These are phyloP conservation scores for Leccinum subatratum DNA, from an alignment of 1,284 basidiomycete species.

Conservation along the genomic window DNA sequence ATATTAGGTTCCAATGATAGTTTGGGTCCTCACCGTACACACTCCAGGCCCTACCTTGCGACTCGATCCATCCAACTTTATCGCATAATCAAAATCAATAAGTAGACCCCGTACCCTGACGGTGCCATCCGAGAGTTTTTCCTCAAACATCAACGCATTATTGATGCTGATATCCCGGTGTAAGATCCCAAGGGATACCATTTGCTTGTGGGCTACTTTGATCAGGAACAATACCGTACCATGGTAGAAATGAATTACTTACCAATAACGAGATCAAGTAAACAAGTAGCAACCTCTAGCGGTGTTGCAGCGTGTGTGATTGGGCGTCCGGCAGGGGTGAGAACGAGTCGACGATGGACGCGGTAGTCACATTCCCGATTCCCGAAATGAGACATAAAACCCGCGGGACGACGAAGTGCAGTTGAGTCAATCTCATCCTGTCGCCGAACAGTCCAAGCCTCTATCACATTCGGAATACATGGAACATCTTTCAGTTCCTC, in stretches of 20 bases:
- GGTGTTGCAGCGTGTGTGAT: neutral
- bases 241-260: neutral
- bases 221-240: neutral
- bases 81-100: neutral
- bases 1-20: neutral
- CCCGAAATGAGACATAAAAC: neutral
- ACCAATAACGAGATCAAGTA: neutral
- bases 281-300: neutral
- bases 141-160: neutral
- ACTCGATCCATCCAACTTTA: neutral
- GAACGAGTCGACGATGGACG: neutral
- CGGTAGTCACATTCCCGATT: neutral
- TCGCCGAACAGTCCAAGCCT: conserved; percentile 1
- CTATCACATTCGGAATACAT: neutral
- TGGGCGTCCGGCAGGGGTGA: neutral
- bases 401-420: neutral
- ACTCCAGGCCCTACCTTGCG: neutral
- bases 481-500: neutral
- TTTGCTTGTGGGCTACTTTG: neutral
- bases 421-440: neutral
- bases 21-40: neutral
- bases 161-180: conserved; percentile 1
- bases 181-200: neutral
- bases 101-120: neutral
- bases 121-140: neutral